Conservation (phyloP, 345 rosid genomes). For the Cardiospermum halicacabum region DNA sequence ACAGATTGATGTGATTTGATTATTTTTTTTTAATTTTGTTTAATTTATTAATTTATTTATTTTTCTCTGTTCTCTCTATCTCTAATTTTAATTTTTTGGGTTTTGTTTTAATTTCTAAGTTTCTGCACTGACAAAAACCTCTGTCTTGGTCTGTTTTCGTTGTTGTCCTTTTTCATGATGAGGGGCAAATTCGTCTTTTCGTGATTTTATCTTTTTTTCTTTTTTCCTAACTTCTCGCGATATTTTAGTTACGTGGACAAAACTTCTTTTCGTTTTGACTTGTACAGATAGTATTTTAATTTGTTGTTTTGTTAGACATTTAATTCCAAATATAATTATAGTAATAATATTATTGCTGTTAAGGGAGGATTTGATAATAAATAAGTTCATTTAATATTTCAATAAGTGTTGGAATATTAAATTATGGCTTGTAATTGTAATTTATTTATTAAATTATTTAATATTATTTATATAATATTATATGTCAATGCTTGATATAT, state of each 20-base stretch:
- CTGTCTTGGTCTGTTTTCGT: conserved; percentile 18
- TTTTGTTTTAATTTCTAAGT: conserved; percentile 6
- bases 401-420: too few species aligned
- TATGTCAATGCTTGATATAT: too few species aligned
- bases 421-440: too few species aligned
- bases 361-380: too few species aligned
- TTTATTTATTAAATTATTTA: too few species aligned
- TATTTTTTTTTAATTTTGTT: conserved; percentile 19
- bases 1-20: conserved; percentile 16
- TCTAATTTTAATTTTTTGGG: not conserved
- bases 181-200: conserved; percentile 27
- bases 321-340: too few species aligned
- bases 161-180: conserved; percentile 24
- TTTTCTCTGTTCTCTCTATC: not conserved
- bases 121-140: conserved; percentile 28
- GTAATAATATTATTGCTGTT: too few species aligned
- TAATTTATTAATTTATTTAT: too few species aligned
- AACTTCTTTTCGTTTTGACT: not conserved
- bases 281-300: too few species aligned
- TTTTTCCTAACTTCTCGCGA: conserved; percentile 6
- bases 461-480: too few species aligned
- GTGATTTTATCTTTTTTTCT: not conserved
- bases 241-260: conserved; percentile 10
- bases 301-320: too few species aligned
- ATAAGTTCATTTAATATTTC: too few species aligned